phyloP scores from a whole-genome alignment of 2,329 filamentous ascomycete species.

The Chalara sp. region DNA sequence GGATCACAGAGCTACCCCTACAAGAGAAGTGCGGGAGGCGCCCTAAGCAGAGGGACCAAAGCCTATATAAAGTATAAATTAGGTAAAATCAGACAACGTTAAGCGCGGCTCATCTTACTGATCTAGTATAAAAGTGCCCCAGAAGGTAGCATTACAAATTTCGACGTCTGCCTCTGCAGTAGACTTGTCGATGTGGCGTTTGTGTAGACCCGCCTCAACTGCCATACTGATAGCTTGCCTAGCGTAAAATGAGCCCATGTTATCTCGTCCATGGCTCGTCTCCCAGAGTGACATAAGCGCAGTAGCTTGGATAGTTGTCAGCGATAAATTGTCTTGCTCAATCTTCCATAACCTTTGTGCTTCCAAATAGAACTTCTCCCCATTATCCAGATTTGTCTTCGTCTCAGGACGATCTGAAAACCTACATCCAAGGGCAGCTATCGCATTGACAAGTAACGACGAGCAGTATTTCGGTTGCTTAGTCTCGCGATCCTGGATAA shows the following conservation, averaged over 20 bases:
- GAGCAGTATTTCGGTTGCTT: slow-evolving; percentile 20
- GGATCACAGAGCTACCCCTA: slow-evolving; percentile 47
- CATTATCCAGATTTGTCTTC: slow-evolving; percentile 52
- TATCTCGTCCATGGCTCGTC: slow-evolving; percentile 63
- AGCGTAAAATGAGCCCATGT: slow-evolving; percentile 64
- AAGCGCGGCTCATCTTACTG: slow-evolving; percentile 51
- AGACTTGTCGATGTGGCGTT: slow-evolving; percentile 17
- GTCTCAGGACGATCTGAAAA: slow-evolving; percentile 63
- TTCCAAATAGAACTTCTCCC: slow-evolving; percentile 70
- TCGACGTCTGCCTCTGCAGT: slow-evolving; percentile 35
- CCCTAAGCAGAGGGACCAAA: slow-evolving; percentile 58
- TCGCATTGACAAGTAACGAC: slow-evolving; percentile 34
- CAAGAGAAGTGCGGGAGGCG: slow-evolving; percentile 53
- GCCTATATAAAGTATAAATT: slow-evolving; percentile 34
- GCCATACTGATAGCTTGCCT: slow-evolving; percentile 65
- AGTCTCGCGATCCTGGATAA: slow-evolving; percentile 10
- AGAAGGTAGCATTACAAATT: slow-evolving; percentile 43
- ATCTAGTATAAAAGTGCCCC: slow-evolving; percentile 38
- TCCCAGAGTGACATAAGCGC: slow-evolving; percentile 70
- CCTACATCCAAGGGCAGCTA: slow-evolving; percentile 52
- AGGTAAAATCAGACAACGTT: slow-evolving; percentile 38
- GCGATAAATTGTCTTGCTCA: slow-evolving; percentile 46
- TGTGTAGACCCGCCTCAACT: slow-evolving; percentile 35
- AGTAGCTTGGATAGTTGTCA: slow-evolving; percentile 68
- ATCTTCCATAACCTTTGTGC: slow-evolving; percentile 50